Base-by-base conservation (phyloP, 768 basidiomycete genomes). In the Leccinellum albellum region DNA sequence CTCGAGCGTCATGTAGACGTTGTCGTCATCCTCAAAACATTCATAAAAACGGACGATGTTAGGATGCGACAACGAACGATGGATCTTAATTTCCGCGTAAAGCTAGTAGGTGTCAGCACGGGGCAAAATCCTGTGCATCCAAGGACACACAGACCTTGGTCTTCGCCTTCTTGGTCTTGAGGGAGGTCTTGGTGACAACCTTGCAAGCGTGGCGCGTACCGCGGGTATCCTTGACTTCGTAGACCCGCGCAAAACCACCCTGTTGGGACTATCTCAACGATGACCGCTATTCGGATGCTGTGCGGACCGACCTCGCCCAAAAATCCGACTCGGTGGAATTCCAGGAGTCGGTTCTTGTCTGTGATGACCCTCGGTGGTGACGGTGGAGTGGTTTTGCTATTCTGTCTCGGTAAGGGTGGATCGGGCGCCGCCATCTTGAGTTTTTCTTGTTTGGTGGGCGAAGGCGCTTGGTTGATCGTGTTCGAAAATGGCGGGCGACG, bases 1-100 rank as follows among this genome's bases (percentile, higher is more conserved):
- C 67, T 97, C 96, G 51, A 99, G 85, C 12, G 88, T 88, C 89
- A 99, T 96, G 75, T 98, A 99, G 23, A 99, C 96, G 70, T 98
- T 94, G 53, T 91, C 87, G 12, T 85, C 81, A 65, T 97, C 96
- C 72, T 99, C 95, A 67, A 98, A 98, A 73, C 94, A 96, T 62
- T 97, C 94, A 51, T 87, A 79, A 72, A 98, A 98, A 12, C 76
- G 74, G 51, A 98, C 94, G 60, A 99, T 92, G 72, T 99, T 95
- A 17, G 94, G 91, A 64, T 98, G 96, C 24, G 83, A 74, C 48
- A 99, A 82, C 14, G 91, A 87, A 58, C 88, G 86, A 73, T 99
- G 96, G 49, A 99, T 93, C 79, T 96, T 97, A 67, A 99, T 99
- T 79, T 99, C 96, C 58, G 96, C 95, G 67, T 94, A 99, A 47